Conservation (phyloP, 768 basidiomycete species). For the Tricholoma sp. region DNA sequence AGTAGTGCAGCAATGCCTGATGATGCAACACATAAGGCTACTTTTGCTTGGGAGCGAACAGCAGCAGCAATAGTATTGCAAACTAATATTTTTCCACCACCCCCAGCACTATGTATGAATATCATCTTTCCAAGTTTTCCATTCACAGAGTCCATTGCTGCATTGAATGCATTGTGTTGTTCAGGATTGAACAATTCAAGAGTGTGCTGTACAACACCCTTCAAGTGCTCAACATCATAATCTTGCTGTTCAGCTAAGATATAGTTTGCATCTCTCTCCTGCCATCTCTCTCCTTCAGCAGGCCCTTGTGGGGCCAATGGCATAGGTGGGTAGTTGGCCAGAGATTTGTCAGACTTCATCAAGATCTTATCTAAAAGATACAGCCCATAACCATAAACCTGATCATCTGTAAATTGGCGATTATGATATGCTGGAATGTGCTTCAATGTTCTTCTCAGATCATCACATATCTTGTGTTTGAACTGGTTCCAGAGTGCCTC, state of each 20-base stretch:
- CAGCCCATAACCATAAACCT: conserved; percentile 38
- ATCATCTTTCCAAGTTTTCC: too few relatives aligned
- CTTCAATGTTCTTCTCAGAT: conserved; percentile 22
- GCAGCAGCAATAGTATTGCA: too few relatives aligned
- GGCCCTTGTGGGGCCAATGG: conserved; percentile 12
- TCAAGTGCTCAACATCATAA: conserved; percentile 1
- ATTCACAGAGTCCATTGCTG: too few relatives aligned
- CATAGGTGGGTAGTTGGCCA: conserved; percentile 25
- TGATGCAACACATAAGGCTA: conserved; percentile 39
- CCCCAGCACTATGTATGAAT: too few relatives aligned
- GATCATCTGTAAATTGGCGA: conserved; percentile 20
- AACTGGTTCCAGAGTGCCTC: conserved; percentile 34
- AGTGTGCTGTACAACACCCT: conserved; percentile 36
- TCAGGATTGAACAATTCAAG: too few relatives aligned
- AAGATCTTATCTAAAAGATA: conserved; percentile 23
- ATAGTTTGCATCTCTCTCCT: too few relatives aligned
- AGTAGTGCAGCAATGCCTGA: too few relatives aligned
- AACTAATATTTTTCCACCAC: too few relatives aligned
- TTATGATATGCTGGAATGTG: conserved; percentile 1
- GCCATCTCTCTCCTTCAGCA: too few relatives aligned
- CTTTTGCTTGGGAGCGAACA: conserved; percentile 15
- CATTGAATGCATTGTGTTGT: too few relatives aligned
- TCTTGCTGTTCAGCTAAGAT: too few relatives aligned
- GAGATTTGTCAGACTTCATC: conserved; percentile 15
- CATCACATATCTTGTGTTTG: conserved; percentile 34